Evolutionary conservation across 169 alveolate species (phyloP).

Genomic region (Plasmodium gallinaceum): DNA sequence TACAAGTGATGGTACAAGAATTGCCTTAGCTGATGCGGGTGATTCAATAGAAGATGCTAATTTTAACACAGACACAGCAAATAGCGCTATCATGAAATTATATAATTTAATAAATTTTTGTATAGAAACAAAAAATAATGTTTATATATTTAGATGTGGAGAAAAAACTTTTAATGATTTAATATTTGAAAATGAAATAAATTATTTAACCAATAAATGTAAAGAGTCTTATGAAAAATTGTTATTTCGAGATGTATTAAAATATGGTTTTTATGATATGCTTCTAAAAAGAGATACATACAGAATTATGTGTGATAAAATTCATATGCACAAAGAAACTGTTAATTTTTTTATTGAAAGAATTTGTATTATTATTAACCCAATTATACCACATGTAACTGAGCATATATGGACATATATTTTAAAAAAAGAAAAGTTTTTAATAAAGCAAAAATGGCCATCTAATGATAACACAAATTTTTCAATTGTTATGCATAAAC

Average conservation of each 20-base stretch:
- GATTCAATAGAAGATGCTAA: conserved; percentile 97
- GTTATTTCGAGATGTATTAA: conserved; percentile 91
- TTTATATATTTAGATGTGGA: conserved; percentile 75
- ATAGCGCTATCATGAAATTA: conserved; percentile 89
- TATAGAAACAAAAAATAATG: conserved; percentile 82
- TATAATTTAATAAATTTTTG: conserved; percentile 82
- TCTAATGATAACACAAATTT: conserved; percentile 76
- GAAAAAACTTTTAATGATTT: conserved; percentile 81
- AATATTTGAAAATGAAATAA: conserved; percentile 89
- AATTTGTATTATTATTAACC: conserved; percentile 87
- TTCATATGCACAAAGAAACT: conserved; percentile 74
- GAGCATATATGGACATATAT: conserved; percentile 92
- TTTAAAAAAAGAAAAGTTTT: conserved; percentile 81
- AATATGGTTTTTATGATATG: conserved; percentile 89
- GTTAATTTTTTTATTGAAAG: conserved; percentile 82
- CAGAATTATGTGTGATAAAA: conserved; percentile 58
- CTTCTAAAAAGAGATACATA: conserved; percentile 45
- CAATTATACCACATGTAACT: conserved; percentile 93
- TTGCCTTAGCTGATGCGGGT: conserved; percentile 99
- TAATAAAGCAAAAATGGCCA: conserved; percentile 90
- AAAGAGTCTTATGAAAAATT: conserved; percentile 86
- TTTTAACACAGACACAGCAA: conserved; percentile 90
- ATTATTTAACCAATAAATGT: conserved; percentile 84
- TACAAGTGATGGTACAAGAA: conserved; percentile 98
- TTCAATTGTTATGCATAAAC: conserved; percentile 82